Conservation (phyloP, 176 grass and related monocot genomes). For the Triticum monococcum region DNA sequence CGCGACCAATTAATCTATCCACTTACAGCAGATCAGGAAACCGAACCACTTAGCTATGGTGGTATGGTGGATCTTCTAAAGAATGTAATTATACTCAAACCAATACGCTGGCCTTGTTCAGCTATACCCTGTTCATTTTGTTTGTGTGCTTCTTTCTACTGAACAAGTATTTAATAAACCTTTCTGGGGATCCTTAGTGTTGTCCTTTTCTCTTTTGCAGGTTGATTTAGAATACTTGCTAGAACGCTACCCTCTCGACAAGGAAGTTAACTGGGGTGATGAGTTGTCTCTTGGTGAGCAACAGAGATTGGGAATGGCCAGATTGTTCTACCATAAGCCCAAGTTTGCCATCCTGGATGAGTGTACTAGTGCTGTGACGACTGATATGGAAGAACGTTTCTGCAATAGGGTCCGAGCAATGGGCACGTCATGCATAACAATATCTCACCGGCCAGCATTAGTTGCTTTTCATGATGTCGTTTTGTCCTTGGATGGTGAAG, state of each 20-base stretch:
- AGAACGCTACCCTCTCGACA: constrained; percentile 83
- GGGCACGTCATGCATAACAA: constrained; percentile 98
- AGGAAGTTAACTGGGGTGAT: constrained; percentile 97
- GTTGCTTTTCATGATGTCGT: constrained; percentile 98
- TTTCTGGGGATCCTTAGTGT: constrained; percentile 26
- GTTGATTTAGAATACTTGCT: constrained; percentile 97
- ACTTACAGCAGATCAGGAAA: constrained; percentile 83
- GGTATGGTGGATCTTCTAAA: constrained; percentile 92
- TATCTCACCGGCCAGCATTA: constrained; percentile 93
- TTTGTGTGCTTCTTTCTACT: neutral
- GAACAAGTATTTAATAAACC: neutral
- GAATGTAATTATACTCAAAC: constrained; percentile 63
- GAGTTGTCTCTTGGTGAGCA: constrained; percentile 97
- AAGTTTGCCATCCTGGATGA: constrained; percentile 99
- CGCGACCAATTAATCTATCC: constrained; percentile 97
- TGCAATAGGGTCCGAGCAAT: constrained; percentile 84
- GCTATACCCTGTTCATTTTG: neutral
- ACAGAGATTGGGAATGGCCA: constrained; percentile 97
- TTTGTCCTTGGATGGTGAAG: constrained; percentile 97
- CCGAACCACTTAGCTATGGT: constrained; percentile 68
- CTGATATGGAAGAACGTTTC: constrained; percentile 98
- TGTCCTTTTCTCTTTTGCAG: constrained; percentile 42
- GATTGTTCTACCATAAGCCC: constrained; percentile 95
- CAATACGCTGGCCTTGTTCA: constrained; percentile 1
- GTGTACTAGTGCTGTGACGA: constrained; percentile 98